Base-by-base conservation (phyloP, 2,329 filamentous ascomycete genomes). In the Trichoderma harzianum region DNA sequence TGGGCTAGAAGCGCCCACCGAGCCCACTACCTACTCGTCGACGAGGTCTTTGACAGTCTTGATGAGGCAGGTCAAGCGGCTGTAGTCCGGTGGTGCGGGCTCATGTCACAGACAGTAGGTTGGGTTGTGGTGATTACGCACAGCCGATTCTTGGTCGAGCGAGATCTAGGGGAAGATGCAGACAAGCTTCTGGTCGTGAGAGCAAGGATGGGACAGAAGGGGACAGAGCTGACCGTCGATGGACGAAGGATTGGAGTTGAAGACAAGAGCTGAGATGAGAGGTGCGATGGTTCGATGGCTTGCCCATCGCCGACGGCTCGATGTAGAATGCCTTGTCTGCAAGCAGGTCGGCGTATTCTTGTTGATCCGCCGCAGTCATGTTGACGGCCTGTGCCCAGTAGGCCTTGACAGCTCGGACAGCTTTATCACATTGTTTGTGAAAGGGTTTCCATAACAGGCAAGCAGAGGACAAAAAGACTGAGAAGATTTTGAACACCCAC, bases 41-140 rank as follows among this genome's bases (percentile, higher is more conserved):
- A 77, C 12, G 76, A 77, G 43, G 74, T 73, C 0, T 76, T 77
- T 71, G 75, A 77, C 3, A 75, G 62, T 5, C 47, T 77, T 11
- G 75, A 77, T 0, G 61, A 73, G 53, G 63, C 43, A 0, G 75
- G 75, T 0, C 74, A 76, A 30, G 75, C 63, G 1, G 75, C 75
- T 62, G 68, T 74, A 24, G 63, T 74, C 11, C 73, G 64, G 57
- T 76, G 72, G 75, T 73, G 73, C 5, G 26, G 28, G 2, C 28
- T 76, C 0, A 73, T 76, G 69, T 72, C 61, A 3, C 72, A 73
- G 51, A 70, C 43, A 1, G 36, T 72, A 14, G 67, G 70, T 12
- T 76, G 73, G 75, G 68, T 76, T 10, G 28, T 76, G 6, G 67
- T 76, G 21, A 73, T 75, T 4, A 77, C 75, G 14, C 74, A 76